Base-by-base conservation (phyloP, 2,329 filamentous ascomycete species). In the Parastagonospora avenae region DNA sequence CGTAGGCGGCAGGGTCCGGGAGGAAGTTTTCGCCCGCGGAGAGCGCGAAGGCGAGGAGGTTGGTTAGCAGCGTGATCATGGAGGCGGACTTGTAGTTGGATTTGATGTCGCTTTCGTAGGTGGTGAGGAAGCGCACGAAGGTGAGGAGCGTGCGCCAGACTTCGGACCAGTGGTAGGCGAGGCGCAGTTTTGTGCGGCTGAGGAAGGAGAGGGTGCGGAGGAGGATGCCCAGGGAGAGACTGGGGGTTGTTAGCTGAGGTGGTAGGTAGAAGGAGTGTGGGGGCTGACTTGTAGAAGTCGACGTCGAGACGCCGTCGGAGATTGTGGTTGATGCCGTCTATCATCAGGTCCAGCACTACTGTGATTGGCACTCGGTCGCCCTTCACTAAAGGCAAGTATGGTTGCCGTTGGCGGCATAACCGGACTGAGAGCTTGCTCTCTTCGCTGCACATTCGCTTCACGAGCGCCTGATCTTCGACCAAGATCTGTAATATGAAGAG, bases 251-350 rank as follows among this genome's bases (percentile, higher is more conserved):
- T 42, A 61, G 43, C 36, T 4, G 14, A 24, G 14, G 8, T n/a
- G 6, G 14, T 16, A 0, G 2, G 3, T 2, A 33, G 16, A 2
- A 7, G 8, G 11, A 30, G 8, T 16, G 37, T 11, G 14, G 0
- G 4, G 9, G 59, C 66, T 58, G 66, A 82, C 78, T 85, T 89
- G 69, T 97, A 97, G 30, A 97, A 82, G 31, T 89, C 85, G 11
- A 92, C 85, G 70, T 97, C 93, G 3, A 99, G 82, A 32, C 90
- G 85, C 41, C 90, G 86, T 28, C 91, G 86, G 27, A 99, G 81
- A 69, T 99, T 99, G 75, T 99, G 94, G 64, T 92, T 96, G 62
- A 97, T 88, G 4, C 89, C 91, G 70, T 97, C 93, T 30, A 96
- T 83, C 80, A 95, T 87, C 16, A 91, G 85, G 69, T 99, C 94